Base-by-base conservation (phyloP, 169 alveolate genomes). In the Eimeria mitis region DNA sequence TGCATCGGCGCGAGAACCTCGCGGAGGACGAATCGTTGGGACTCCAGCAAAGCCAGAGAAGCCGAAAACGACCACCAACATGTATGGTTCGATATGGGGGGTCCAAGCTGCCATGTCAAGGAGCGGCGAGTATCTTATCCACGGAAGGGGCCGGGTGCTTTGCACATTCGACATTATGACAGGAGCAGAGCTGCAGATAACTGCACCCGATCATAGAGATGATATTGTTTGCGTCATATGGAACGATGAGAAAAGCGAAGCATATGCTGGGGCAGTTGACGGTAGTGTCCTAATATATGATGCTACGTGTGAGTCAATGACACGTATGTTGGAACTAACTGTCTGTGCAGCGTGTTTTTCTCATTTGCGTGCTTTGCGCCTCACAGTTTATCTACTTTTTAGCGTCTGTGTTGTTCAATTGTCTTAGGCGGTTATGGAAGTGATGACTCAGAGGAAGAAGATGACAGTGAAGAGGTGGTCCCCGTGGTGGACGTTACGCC, bases 61-160 rank as follows among this genome's bases (percentile, higher is more conserved):
- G 16, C 11, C 65, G 28, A 65, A 83, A 9, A 14, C 49, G n/a
- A 31, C 65, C 8, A 42, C 52, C 61, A 65, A 87, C 42, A 52
- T 65, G 47, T 11, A 19, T 56, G 56, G 70, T 49, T 65, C 68
- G 47, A 56, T 87, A 13, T 87, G 94, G 94, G 83, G 94, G 31
- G 56, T 42, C 6, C 94, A 87, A 63, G 94, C 94, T 13, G 94
- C 84, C 47, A 87, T 87, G 34, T 63, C 94, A 31, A 52, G 25
- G 23, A 65, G 70, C 81, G 94, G 94, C 31, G 65, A 87, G 37
- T 87, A 61, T 28, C 61, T 87, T 40, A 40, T 87, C 47, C 94
- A 87, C 81, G 94, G 94, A 28, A 87, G 81, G 56, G 94, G 94
- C 65, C 83, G 94, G 59, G 94, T 65, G 31, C 78, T 87, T 63